Conservation (phyloP, 306 rosid genomes). For the Ormosia emarginata region DNA sequence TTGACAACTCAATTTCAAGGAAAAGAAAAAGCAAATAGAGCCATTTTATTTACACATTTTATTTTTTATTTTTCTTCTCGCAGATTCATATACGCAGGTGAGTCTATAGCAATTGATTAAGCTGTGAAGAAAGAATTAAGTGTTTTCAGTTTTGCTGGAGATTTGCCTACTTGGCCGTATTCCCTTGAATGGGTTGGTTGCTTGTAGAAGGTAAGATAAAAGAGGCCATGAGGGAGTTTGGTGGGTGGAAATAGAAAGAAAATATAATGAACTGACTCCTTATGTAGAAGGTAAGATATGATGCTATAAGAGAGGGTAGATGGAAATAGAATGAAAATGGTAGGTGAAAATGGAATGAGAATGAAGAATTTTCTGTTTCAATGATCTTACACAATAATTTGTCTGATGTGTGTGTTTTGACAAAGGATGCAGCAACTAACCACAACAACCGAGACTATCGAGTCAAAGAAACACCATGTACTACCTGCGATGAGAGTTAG, state of each 20-base stretch:
- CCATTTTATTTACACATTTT: background rate
- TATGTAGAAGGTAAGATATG: background rate
- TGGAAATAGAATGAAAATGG: background rate
- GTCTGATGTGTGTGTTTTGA: background rate
- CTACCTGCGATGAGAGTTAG: background rate
- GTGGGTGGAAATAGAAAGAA: background rate
- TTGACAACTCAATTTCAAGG: background rate
- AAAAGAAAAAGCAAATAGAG: background rate
- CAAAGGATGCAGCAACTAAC: background rate
- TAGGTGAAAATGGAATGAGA: background rate
- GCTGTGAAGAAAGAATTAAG: background rate
- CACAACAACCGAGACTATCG: background rate
- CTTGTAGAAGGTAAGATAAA: background rate
- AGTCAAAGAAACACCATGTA: background rate
- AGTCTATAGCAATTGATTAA: background rate
- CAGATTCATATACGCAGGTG: background rate
- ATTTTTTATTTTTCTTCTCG: too few species aligned
- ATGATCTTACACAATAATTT: background rate
- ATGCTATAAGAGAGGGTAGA: background rate
- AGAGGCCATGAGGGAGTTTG: background rate
- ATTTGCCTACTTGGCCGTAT: background rate
- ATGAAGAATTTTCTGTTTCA: background rate
- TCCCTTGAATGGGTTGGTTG: background rate
- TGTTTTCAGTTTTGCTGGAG: background rate
- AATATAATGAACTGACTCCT: background rate